Evolutionary conservation across 1,284 basidiomycete species (phyloP).

Genomic region (Grifola frondosa): DNA sequence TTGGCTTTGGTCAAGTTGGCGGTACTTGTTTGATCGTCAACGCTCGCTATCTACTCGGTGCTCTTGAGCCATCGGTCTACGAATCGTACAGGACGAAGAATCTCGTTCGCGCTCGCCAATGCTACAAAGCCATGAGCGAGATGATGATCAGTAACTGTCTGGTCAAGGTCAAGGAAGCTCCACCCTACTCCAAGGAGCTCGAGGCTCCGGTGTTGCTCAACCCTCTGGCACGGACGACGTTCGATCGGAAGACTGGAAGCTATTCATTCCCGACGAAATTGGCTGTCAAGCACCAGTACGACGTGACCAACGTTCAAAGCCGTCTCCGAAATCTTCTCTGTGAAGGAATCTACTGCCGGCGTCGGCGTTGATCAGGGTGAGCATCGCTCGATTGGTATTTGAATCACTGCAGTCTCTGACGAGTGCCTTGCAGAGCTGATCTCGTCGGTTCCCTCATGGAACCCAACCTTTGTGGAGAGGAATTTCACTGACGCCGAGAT

Average conservation of each 20-base stretch:
- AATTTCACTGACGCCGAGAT: slow-evolving; percentile 94
- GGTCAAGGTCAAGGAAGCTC: slow-evolving; percentile 93
- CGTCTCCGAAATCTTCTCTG: slow-evolving; percentile 53
- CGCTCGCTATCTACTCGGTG: slow-evolving; percentile 88
- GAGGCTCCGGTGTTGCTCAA: slow-evolving; percentile 91
- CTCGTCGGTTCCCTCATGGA: slow-evolving; percentile 86
- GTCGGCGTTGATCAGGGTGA: slow-evolving; percentile 87
- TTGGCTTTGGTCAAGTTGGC: slow-evolving; percentile 99
- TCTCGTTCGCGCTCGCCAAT: slow-evolving; percentile 65
- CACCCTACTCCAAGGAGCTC: slow-evolving; percentile 87
- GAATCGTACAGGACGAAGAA: slow-evolving; percentile 76
- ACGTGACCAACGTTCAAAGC: slow-evolving; percentile 70
- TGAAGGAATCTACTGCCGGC: slow-evolving; percentile 52
- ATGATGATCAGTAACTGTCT: slow-evolving; percentile 93
- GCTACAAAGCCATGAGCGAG: slow-evolving; percentile 93
- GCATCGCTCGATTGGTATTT: slow-evolving; percentile 17
- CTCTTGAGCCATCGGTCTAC: slow-evolving; percentile 74
- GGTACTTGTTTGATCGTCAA: slow-evolving; percentile 89
- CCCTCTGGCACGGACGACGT: slow-evolving; percentile 85
- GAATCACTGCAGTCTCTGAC: slow-evolving; percentile 12
- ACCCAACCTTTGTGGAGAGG: slow-evolving; percentile 84
- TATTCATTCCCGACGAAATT: slow-evolving; percentile 78
- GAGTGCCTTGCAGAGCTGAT: slow-evolving; percentile 73
- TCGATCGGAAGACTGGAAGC: slow-evolving; percentile 81
- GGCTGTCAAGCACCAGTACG: slow-evolving; percentile 49